These are phyloP conservation scores for Boletus subluridellus DNA, from an alignment of 1,284 basidiomycete species.

Conservation along the genomic window DNA sequence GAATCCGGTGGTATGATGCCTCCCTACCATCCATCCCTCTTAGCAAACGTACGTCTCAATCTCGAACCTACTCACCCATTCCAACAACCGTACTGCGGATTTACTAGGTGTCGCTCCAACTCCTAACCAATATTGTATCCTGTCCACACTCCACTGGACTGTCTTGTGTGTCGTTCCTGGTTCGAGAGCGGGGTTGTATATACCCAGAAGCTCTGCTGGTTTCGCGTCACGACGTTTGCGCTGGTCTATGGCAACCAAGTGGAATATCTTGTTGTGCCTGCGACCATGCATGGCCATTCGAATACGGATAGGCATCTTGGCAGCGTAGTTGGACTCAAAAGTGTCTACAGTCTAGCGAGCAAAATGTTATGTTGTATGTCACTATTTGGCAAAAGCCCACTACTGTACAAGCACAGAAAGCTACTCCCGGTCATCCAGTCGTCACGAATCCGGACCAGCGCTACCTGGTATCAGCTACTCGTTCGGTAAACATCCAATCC, in stretches of 20 bases:
- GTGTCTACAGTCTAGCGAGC: not conserved
- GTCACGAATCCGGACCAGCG: constrained; percentile 56
- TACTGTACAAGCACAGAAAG: too few relatives aligned
- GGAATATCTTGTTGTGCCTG: constrained; percentile 78
- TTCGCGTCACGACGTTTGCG: constrained; percentile 78
- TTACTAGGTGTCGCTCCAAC: constrained; percentile 83
- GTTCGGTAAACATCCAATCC: constrained; percentile 4
- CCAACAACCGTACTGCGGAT: constrained; percentile 73
- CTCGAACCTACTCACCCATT: constrained; percentile 58
- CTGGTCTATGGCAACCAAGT: constrained; percentile 83
- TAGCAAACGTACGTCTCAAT: constrained; percentile 13
- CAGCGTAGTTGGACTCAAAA: too few relatives aligned
- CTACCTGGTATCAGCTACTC: constrained; percentile 74
- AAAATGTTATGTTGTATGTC: constrained; percentile 14
- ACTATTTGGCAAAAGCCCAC: constrained; percentile 23
- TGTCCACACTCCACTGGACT: constrained; percentile 85
- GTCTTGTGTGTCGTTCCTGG: constrained; percentile 54
- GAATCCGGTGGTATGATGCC: constrained; percentile 47
- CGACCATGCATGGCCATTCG: constrained; percentile 84
- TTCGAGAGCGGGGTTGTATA: constrained; percentile 72
- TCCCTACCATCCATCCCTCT: constrained; percentile 40
- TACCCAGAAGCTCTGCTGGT: constrained; percentile 86
- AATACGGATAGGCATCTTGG: constrained; percentile 76
- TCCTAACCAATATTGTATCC: constrained; percentile 87
- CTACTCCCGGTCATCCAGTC: too few relatives aligned